These are phyloP conservation scores for Wallacemonas collosoma DNA, from an alignment of 208 protist species.

Conservation along the genomic window DNA sequence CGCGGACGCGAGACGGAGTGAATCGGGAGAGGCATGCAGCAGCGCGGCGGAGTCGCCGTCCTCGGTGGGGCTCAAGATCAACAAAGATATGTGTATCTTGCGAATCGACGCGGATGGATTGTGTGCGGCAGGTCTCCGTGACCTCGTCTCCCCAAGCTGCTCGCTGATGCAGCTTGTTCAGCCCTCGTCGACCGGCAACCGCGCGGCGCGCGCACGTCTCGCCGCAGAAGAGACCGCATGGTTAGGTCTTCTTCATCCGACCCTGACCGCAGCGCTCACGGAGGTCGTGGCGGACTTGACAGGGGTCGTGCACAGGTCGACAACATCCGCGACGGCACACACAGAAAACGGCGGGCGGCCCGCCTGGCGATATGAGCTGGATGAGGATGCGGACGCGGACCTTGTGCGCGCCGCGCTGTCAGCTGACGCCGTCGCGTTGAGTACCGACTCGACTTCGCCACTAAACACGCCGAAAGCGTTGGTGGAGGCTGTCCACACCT, in stretches of 20 bases:
- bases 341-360: slow-evolving; percentile 9
- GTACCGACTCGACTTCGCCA: background rate
- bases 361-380: slow-evolving; percentile 56
- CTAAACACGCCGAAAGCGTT: background rate
- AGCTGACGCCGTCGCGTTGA: too few relatives aligned
- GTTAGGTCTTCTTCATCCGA: too few relatives aligned
- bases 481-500: background rate
- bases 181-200: background rate
- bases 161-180: slow-evolving; percentile 50
- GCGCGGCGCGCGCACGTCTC: too few relatives aligned
- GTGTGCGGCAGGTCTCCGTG: slow-evolving; percentile 47
- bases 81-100: slow-evolving; percentile 54
- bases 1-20: background rate
- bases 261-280: too few relatives aligned
- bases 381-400: slow-evolving; percentile 41
- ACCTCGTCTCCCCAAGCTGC: slow-evolving; percentile 43
- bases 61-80: slow-evolving; percentile 64
- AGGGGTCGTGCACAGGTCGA: too few relatives aligned
- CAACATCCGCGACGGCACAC: slow-evolving; percentile 1
- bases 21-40: background rate
- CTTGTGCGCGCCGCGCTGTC: background rate
- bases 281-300: too few relatives aligned
- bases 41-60: background rate
- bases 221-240: too few relatives aligned
- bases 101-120: slow-evolving; percentile 39